Evolutionary conservation across 164 flowering plant genomes (phyloP), one percentile per base, ranked within the genome.

Genomic region (Liquidambar formosana): DNA sequence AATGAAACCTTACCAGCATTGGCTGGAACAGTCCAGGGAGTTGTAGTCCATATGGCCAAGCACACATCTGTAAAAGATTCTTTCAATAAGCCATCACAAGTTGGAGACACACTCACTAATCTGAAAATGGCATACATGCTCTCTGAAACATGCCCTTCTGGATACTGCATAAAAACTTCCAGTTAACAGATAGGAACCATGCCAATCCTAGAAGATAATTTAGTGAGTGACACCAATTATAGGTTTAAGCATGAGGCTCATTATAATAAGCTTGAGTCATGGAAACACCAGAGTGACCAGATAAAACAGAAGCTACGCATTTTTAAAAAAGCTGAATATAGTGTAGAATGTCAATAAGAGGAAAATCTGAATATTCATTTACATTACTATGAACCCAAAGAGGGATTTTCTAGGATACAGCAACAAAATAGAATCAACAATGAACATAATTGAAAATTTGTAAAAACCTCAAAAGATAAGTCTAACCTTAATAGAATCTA

Each of bases 21-120:
- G 70, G 97, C 98, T 46, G 98, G 99, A 77, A 96, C 76, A 48
- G 99, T 96, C 99, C 98, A 96, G 21, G 99, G 99, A 74, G 99
- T 95, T 47, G 99, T 95, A 48, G 99, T 95, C 99, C 99, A 95
- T 68, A 93, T 78, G 57, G 97, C 94, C 85, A 95, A 71, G 82
- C 71, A 82, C 71, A 95, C 75, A 78, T 93, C 77, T n/a, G 97
- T 94, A 65, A 88, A 66, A 71, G 87, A 93, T 23, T 90, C 96
- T 41, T 85, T 73, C 48, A 95, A 64, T 65, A 80, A 74, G 62
- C 80, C 85, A 73, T 73, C 60, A 45, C 84, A 77, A 70, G 75
- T 70, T 71, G 85, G 71, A 77, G 93, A 79, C 41, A 74, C 81
- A 79, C 81, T 71, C 41, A 87, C 85, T 76, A 95, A 60, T 76